Evolutionary conservation across 257 asterid genomes (phyloP).

Genomic region (Jaltomata sinuosa): DNA sequence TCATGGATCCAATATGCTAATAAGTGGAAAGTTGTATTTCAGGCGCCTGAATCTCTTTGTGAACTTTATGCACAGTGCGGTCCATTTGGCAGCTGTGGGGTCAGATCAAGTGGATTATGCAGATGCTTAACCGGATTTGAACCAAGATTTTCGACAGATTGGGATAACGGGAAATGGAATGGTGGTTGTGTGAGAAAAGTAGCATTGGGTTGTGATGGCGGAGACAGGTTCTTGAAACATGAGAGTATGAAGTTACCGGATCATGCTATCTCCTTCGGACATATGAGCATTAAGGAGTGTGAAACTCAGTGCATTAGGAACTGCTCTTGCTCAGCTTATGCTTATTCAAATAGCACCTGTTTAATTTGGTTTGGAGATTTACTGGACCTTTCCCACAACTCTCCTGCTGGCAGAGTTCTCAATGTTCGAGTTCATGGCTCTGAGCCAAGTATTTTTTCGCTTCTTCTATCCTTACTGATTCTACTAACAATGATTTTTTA

Average conservation of each 20-base stretch:
- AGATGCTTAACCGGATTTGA: neutral
- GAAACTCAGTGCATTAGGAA: neutral
- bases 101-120: neutral
- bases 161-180: neutral
- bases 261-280: neutral
- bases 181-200: neutral
- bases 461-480: neutral
- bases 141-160: neutral
- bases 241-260: neutral
- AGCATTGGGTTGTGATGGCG: neutral
- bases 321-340: neutral
- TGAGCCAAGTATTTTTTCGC: neutral
- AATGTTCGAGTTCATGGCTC: neutral
- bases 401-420: neutral
- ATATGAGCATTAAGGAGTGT: neutral
- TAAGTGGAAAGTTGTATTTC: neutral
- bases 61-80: neutral
- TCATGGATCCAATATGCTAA: neutral
- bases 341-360: neutral
- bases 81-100: neutral
- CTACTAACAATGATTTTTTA: neutral
- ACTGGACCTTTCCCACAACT: neutral
- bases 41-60: neutral
- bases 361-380: constrained; percentile 6
- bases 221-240: neutral